A percentile compares a stretch with the other conserved stretches of the same genome.
phyloP scores from a whole-genome alignment of 1,139 yeast genomes.

The Kurtzmaniella quercitrusa region DNA sequence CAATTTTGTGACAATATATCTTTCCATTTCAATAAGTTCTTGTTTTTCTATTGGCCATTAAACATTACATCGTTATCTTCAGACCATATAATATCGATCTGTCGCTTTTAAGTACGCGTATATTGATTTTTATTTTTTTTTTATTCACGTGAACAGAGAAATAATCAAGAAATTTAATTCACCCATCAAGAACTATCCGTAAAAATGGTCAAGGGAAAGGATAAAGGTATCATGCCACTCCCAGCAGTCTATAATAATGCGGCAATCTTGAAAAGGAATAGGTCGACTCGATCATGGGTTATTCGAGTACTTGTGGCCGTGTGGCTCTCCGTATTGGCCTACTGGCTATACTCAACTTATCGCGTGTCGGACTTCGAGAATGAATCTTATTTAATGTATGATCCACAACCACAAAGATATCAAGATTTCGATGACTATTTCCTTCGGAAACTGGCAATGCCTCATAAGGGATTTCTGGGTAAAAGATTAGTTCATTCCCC shows the following conservation, averaged over 20 bases:
- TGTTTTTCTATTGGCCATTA: no score
- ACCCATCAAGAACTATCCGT: neutral
- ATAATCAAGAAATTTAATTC: neutral
- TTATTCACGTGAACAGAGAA: neutral
- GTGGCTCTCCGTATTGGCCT: neutral
- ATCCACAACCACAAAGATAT: neutral
- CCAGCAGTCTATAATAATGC: neutral
- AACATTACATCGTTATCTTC: no score
- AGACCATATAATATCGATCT: no score
- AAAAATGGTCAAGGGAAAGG: neutral
- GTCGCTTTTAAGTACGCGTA: no score
- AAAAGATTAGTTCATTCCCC: slow-evolving; percentile 5
- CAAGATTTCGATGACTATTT: slow-evolving; percentile 3
- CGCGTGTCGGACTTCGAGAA: neutral
- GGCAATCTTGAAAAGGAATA: neutral
- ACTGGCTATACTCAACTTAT: neutral
- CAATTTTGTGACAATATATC: no score
- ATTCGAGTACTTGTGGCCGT: neutral
- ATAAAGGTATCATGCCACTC: neutral
- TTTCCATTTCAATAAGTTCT: no score
- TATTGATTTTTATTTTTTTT: no score
- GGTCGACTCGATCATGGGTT: neutral
- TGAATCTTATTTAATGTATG: neutral
- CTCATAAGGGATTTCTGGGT: slow-evolving; percentile 2
- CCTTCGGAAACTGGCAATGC: slow-evolving; percentile 1